Conservation (phyloP, 2,329 filamentous ascomycete genomes). For the Pyrenochaeta sp. region DNA sequence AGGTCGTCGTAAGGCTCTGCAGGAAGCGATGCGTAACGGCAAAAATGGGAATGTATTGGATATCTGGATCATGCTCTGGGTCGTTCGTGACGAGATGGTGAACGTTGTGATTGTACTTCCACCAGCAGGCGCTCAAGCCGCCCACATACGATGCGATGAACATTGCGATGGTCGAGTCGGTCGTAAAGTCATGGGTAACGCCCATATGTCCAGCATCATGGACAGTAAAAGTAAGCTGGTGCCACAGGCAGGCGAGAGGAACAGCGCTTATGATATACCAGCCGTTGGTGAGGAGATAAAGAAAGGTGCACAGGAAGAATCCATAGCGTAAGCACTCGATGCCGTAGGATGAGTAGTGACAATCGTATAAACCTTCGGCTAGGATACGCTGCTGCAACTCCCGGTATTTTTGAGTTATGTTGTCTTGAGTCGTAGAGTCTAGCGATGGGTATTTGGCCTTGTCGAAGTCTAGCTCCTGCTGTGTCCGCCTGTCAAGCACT, state of each 20-base stretch:
- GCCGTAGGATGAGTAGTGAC: constrained; percentile 82
- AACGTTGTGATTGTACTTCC: constrained; percentile 96
- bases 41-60: constrained; percentile 76
- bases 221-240: constrained; percentile 91
- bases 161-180: constrained; percentile 87
- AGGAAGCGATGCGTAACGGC: constrained; percentile 73
- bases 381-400: constrained; percentile 74
- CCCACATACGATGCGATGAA: constrained; percentile 89
- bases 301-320: constrained; percentile 68
- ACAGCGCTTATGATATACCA: constrained; percentile 70
- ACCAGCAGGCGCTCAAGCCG: constrained; percentile 92
- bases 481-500: constrained; percentile 76
- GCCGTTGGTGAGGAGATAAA: constrained; percentile 56
- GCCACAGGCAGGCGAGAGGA: constrained; percentile 86
- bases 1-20: constrained; percentile 68
- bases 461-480: constrained; percentile 78
- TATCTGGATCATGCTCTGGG: constrained; percentile 95
- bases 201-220: constrained; percentile 98
- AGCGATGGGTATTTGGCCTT: constrained; percentile 81
- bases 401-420: constrained; percentile 84
- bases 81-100: constrained; percentile 97
- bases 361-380: constrained; percentile 80
- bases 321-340: constrained; percentile 78
- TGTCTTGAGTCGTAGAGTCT: constrained; percentile 75
- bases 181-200: constrained; percentile 88